A percentile compares a stretch with the other conserved stretches of the same genome.
phyloP scores from a whole-genome alignment of 495 filamentous ascomycete species.

The Hyaloscypha finlandica region DNA sequence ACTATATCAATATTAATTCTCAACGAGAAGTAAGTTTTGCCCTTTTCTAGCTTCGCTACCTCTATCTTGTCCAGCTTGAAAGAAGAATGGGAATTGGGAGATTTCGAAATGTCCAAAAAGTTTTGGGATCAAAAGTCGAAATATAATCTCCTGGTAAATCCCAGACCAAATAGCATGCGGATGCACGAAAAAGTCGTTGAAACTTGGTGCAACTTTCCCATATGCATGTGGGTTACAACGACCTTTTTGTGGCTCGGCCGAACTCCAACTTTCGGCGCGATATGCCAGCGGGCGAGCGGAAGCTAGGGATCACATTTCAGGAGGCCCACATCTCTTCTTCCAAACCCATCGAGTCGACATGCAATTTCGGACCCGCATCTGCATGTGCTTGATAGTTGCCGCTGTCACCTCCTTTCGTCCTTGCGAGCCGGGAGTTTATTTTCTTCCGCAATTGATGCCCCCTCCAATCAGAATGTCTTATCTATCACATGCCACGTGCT shows the following conservation, averaged over 20 bases:
- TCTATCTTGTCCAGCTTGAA: neutral
- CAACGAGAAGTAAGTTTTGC: constrained; percentile 75
- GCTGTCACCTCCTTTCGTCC: constrained; percentile 16
- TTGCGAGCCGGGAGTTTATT: neutral
- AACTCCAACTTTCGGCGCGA: constrained; percentile 20
- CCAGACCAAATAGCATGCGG: neutral
- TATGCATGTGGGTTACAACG: constrained; percentile 23
- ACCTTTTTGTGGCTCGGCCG: constrained; percentile 26
- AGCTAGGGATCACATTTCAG: constrained; percentile 41
- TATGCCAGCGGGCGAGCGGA: constrained; percentile 54
- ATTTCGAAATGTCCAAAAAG: constrained; percentile 3
- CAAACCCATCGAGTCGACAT: constrained; percentile 14
- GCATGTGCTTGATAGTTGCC: constrained; percentile 20
- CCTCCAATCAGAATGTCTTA: constrained; percentile 15
- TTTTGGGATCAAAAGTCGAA: constrained; percentile 5
- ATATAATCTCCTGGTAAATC: neutral
- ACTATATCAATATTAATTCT: constrained; percentile 98
- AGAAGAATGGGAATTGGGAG: neutral
- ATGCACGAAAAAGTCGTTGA: constrained; percentile 6
- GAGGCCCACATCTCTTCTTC: constrained; percentile 24
- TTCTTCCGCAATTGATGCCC: constrained; percentile 8
- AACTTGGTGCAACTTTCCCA: neutral
- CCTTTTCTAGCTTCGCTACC: constrained; percentile 5
- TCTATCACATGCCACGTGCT: constrained; percentile 30
- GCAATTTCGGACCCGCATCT: constrained; percentile 27